Evolutionary conservation across 139 green algal species (phyloP), one percentile per base, ranked within the genome.

Genomic region (Monoraphidium neglectum): DNA sequence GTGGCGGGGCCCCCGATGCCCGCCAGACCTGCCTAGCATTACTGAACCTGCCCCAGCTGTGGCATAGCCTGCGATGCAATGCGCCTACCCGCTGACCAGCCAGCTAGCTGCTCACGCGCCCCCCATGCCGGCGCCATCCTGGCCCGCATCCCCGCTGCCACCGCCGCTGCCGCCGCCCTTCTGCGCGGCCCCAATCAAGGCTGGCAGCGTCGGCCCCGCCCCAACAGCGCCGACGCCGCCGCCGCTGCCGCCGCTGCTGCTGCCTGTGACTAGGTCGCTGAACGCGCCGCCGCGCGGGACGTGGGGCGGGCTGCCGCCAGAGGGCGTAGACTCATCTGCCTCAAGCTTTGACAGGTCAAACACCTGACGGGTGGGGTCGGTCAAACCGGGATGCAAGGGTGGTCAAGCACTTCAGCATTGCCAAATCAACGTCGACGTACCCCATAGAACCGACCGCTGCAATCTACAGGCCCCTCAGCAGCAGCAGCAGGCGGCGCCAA

Each of bases 271-370:
- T 8, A 51, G 8, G 43, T 51, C 43, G 43, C 8, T 12, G 12
- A 51, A 51, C 8, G 43, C 43, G 43, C 43, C 43, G 43, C 8
- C 43, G 43, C 43, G 43, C 8, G 8, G 8, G 43, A 13, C 10
- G 57, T 65, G 57, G 33, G 72, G 28, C 24, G 72, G 47, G 47
- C 72, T 78, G 72, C 43, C 72, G 15, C 72, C 72, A 64, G 61
- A 30, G 16, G 61, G 61, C 6, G 43, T 72, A 24, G 51, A 70
- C 46, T 89, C 78, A 3, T 92, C 88, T 28, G 83, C 74, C 68
- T 97, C 93, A 47, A 93, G 78, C 12, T 91, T 87, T 2, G 91
- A 91, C 23, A 97, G 82, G 78, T 97, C 93, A 62, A 96, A 97
- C 46, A 96, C 87, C 75, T 91, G 70, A 51, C 57, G n/a, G 30